Evolutionary conservation across 176 grass and related monocot genomes (phyloP).

Genomic region (Pharus latifolius): DNA sequence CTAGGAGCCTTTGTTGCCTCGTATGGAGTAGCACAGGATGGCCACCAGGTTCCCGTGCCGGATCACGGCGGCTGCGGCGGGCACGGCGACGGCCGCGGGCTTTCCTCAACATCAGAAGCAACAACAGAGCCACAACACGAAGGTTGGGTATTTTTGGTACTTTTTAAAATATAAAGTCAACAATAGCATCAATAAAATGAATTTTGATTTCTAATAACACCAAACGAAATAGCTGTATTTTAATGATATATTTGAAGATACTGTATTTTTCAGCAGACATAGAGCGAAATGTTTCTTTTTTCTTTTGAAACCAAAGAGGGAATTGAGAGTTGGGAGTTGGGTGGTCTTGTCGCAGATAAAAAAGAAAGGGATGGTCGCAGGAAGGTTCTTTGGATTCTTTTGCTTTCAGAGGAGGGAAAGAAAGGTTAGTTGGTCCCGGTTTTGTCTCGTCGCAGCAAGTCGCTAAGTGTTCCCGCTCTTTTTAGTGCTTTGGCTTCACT

Average conservation of each 20-base stretch:
- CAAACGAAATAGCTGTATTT: too few relatives aligned
- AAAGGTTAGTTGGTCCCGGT: not conserved
- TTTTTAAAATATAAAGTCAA: too few relatives aligned
- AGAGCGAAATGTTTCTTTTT: too few relatives aligned
- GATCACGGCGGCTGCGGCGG: too few relatives aligned
- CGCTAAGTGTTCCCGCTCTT: not conserved
- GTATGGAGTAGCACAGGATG: constrained; percentile 16
- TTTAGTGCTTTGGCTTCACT: not conserved
- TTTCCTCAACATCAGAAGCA: too few relatives aligned
- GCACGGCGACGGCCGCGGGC: too few relatives aligned
- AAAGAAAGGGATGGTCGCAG: not conserved
- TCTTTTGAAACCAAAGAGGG: not conserved
- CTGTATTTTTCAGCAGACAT: too few relatives aligned
- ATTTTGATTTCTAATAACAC: too few relatives aligned
- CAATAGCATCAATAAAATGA: too few relatives aligned
- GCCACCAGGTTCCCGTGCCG: constrained; percentile 14
- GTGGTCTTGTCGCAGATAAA: not conserved
- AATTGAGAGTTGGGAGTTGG: not conserved
- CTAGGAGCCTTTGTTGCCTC: constrained; percentile 16
- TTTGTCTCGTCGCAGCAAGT: constrained; percentile 1
- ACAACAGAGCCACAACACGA: too few relatives aligned
- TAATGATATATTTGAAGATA: too few relatives aligned
- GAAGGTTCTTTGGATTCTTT: constrained; percentile 14
- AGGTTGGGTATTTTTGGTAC: too few relatives aligned
- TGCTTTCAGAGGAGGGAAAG: not conserved